These are phyloP conservation scores for Rhodotorula glutinis DNA, from an alignment of 1,284 basidiomycete genomes.

Conservation along the genomic window DNA sequence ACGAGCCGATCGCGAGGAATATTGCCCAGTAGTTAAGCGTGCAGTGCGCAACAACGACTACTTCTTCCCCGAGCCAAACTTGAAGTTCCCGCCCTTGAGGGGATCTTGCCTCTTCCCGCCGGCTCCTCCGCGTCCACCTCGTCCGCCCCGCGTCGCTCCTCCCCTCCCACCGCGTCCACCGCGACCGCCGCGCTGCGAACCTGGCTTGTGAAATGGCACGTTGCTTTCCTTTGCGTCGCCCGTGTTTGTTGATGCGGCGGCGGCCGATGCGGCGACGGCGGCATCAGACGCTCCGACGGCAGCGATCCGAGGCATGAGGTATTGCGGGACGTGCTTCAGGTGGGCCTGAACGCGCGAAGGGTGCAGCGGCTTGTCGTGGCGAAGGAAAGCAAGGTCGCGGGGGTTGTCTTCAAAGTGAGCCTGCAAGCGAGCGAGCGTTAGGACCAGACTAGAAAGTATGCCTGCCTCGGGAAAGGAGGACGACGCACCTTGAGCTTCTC, in stretches of 20 bases:
- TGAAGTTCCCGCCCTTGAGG: conserved; percentile 33
- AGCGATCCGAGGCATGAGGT: conserved; percentile 81
- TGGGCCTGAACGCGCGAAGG: conserved; percentile 83
- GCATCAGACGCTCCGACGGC: conserved; percentile 35
- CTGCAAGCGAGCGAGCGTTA: conserved; percentile 51
- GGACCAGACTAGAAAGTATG: background rate
- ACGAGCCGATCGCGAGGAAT: too few relatives aligned
- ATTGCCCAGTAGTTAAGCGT: too few relatives aligned
- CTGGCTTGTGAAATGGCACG: conserved; percentile 38
- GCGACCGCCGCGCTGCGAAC: background rate
- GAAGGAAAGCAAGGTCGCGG: conserved; percentile 82
- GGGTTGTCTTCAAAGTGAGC: conserved; percentile 98
- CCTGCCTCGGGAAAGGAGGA: background rate
- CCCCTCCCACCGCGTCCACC: conserved; percentile 8
- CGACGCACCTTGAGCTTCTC: conserved; percentile 86
- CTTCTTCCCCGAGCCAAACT: conserved; percentile 21
- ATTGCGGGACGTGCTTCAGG: conserved; percentile 93
- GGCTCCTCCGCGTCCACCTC: conserved; percentile 2
- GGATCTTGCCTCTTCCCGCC: conserved; percentile 32
- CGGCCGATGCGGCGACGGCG: conserved; percentile 9
- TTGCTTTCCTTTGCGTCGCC: background rate
- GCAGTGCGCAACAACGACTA: background rate
- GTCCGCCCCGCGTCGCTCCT: conserved; percentile 3
- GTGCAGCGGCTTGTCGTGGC: conserved; percentile 91
- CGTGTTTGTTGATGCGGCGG: background rate